Evolutionary conservation across 164 flowering plant species (phyloP), one percentile per base, ranked within the genome.

Genomic region (Nymphaea thermarum): DNA sequence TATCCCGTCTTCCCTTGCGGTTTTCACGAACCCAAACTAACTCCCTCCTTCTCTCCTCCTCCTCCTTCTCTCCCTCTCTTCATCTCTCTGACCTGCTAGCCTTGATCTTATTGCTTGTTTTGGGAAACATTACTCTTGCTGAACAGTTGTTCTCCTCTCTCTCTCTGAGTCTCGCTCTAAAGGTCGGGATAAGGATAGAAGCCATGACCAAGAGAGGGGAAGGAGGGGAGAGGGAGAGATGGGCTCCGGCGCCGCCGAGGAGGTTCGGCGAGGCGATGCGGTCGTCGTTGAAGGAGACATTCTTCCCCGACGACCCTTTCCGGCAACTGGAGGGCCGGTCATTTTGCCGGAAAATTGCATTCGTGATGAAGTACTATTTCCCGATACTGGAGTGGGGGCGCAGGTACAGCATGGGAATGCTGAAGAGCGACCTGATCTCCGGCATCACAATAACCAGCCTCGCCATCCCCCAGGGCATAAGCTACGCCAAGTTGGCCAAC

Each of bases 381-480:
- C 98, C 96, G 0, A 71, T 83, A 6, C 79, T 81, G 44, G 84
- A 87, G 45, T 91, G 95, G 95, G 72, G 79, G 0, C 88, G 88
- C 2, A 70, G 65, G 0, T 88, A 86, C 77, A 77, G 69, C 65
- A 63, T 88, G 0, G 8, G 51, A 0, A 12, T 75, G 16, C 77
- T 88, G 42, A 59, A 72, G 5, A 80, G 70, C 55, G 95, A 88
- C 60, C 0, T 88, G 7, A 79, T 88, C 25, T 77, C 95, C 17
- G 95, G 91, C 0, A 71, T 88, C 77, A 87, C 95, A 74, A 87
- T 86, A 16, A 85, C 95, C 44, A 85, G 88, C 75, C 84, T 88
- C 55, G 91, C 91, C 62, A 82, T 88, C 53, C 93, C 90, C 42
- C 90, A 87, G 53, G 90, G 91, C 11, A 88, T 88, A 73, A 86